Conservation (phyloP, 2,329 filamentous ascomycete genomes). For the Escovopsis sp. region DNA sequence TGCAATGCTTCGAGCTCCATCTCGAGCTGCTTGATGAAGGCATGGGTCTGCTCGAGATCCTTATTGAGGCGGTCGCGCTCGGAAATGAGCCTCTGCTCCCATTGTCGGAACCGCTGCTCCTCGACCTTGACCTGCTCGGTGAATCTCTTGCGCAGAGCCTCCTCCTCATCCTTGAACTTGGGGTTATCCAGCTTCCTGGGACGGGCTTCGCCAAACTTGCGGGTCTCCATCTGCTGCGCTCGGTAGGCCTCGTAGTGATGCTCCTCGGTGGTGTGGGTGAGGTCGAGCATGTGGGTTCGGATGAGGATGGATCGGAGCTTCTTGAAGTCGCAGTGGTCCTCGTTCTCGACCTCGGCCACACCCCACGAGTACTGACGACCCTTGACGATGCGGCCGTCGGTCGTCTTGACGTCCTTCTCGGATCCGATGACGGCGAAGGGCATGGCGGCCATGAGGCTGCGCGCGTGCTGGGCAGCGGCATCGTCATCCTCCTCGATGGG, state of each 20-base stretch:
- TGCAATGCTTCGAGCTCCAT: slow-evolving; percentile 87
- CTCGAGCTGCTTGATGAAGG: slow-evolving; percentile 83
- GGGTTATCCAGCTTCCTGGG: slow-evolving; percentile 98
- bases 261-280: slow-evolving; percentile 99
- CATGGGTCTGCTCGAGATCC: slow-evolving; percentile 95
- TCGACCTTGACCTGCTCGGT: slow-evolving; percentile 99
- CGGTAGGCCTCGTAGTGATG: slow-evolving; percentile 98
- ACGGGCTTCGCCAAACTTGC: slow-evolving; percentile 96
- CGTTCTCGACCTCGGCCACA: slow-evolving; percentile 98
- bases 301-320: slow-evolving; percentile 98
- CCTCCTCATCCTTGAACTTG: slow-evolving; percentile 99
- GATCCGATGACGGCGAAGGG: slow-evolving; percentile 97
- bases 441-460: slow-evolving; percentile 90
- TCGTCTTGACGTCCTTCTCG: slow-evolving; percentile 97
- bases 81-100: slow-evolving; percentile 99
- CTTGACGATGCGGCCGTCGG: slow-evolving; percentile 93
- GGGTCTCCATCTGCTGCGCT: slow-evolving; percentile 98
- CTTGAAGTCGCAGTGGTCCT: slow-evolving; percentile 99
- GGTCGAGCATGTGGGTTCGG: slow-evolving; percentile 97
- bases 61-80: slow-evolving; percentile 99
- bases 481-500: slow-evolving; percentile 97
- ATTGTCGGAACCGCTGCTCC: slow-evolving; percentile 96
- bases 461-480: slow-evolving; percentile 84
- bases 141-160: slow-evolving; percentile 95
- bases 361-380: slow-evolving; percentile 98